Evolutionary conservation across 148 eudicot species (phyloP).

Genomic region (Suaeda aralocaspica): DNA sequence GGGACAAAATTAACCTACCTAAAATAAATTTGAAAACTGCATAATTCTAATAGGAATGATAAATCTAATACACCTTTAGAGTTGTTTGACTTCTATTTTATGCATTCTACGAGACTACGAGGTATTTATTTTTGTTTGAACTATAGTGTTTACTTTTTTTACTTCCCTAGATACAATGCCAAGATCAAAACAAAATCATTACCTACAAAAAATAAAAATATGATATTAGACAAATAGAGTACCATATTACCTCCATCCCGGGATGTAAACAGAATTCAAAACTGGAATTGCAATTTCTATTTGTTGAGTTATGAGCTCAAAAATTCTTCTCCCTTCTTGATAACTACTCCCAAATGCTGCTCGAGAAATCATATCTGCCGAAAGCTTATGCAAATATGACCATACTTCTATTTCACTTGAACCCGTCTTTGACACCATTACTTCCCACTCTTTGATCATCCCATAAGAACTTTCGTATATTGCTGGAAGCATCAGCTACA

Average conservation of each 20-base stretch:
- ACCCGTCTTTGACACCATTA: constrained; percentile 14
- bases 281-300: not conserved
- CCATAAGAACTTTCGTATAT: constrained; percentile 17
- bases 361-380: constrained; percentile 33
- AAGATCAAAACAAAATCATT: too few species aligned
- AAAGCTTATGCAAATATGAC: constrained; percentile 24
- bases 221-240: too few species aligned
- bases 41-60: too few species aligned
- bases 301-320: constrained; percentile 30
- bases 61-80: too few species aligned
- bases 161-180: too few species aligned
- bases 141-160: too few species aligned
- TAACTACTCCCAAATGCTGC: constrained; percentile 38
- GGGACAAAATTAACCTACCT: too few species aligned
- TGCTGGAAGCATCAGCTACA: constrained; percentile 29
- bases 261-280: constrained; percentile 20
- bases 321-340: constrained; percentile 26
- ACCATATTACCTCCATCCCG: constrained; percentile 39
- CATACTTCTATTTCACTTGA: constrained; percentile 31
- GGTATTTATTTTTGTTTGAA: too few species aligned
- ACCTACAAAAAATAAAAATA: too few species aligned
- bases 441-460: constrained; percentile 31
- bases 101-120: too few species aligned
- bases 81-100: too few species aligned
- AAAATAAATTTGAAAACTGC: too few species aligned